These are phyloP conservation scores for Boletus eberwhitei DNA, from an alignment of 768 basidiomycete genomes.

Conservation along the genomic window DNA sequence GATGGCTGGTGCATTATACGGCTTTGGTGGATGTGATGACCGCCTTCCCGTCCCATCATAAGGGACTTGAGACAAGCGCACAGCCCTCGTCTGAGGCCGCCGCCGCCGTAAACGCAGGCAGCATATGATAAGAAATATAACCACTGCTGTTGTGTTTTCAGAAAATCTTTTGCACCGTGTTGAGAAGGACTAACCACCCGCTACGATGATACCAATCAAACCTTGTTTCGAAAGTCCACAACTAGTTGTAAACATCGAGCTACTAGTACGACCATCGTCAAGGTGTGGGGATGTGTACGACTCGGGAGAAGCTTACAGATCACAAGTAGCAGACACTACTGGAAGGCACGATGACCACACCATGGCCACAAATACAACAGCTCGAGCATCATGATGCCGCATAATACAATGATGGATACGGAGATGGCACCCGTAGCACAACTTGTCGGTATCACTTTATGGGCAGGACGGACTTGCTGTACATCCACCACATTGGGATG, in stretches of 20 bases:
- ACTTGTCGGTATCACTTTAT: background rate
- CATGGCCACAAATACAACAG: background rate
- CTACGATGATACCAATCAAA: background rate
- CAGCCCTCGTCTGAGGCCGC: background rate
- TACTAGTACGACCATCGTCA: background rate
- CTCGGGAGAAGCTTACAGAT: slow-evolving; percentile 2
- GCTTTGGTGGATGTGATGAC: background rate
- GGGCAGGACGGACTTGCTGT: background rate
- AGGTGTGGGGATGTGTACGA: background rate
- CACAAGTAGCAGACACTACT: slow-evolving; percentile 11
- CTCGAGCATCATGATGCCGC: background rate
- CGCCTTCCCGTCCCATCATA: background rate
- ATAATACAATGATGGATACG: background rate
- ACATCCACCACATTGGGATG: background rate
- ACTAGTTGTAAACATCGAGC: background rate
- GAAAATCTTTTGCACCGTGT: background rate
- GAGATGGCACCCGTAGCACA: too few species aligned
- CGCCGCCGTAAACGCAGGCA: background rate
- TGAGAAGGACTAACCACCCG: slow-evolving; percentile 9
- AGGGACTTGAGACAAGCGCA: background rate
- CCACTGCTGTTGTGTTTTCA: slow-evolving; percentile 5
- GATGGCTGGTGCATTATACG: background rate
- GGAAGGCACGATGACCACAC: slow-evolving; percentile 6
- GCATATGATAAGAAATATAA: background rate
- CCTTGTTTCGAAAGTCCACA: background rate